Conservation (phyloP, 2,329 filamentous ascomycete species). For the Fusarium euwallaceae region DNA sequence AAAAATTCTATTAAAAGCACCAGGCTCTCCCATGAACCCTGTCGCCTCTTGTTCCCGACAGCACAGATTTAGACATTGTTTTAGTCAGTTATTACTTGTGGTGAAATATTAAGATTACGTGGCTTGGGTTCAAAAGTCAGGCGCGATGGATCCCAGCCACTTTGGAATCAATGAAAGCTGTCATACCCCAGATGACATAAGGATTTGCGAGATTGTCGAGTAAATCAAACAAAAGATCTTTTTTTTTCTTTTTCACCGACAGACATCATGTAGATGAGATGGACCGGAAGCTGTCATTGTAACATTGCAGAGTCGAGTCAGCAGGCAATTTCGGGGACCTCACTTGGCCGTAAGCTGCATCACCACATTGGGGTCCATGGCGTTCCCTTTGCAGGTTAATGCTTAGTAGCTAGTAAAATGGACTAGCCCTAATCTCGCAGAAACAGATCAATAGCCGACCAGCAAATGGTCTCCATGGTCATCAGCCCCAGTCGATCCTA, state of each 20-base stretch:
- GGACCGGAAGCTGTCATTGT: not conserved
- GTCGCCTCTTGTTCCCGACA: not conserved
- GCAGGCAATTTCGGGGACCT: not conserved
- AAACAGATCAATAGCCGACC: not conserved
- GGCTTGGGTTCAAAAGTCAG: not conserved
- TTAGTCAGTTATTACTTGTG: not conserved
- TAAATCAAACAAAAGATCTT: not conserved
- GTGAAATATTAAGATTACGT: not conserved
- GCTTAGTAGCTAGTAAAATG: not conserved
- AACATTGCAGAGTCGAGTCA: conserved; percentile 1
- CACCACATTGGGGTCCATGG: not conserved
- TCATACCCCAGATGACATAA: not conserved
- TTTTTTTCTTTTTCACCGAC: not conserved
- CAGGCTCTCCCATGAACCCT: not conserved
- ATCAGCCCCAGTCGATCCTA: not conserved
- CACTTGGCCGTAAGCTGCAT: not conserved
- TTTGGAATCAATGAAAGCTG: not conserved
- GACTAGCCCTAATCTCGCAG: not conserved
- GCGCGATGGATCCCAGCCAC: not conserved
- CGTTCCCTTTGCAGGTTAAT: not conserved
- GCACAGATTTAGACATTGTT: not conserved
- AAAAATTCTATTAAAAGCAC: not conserved
- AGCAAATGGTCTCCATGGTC: not conserved
- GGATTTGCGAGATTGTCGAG: not conserved
- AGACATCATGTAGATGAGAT: not conserved